Evolutionary conservation across 2,329 filamentous ascomycete species (phyloP).

Genomic region (Myrmaecium sp.): DNA sequence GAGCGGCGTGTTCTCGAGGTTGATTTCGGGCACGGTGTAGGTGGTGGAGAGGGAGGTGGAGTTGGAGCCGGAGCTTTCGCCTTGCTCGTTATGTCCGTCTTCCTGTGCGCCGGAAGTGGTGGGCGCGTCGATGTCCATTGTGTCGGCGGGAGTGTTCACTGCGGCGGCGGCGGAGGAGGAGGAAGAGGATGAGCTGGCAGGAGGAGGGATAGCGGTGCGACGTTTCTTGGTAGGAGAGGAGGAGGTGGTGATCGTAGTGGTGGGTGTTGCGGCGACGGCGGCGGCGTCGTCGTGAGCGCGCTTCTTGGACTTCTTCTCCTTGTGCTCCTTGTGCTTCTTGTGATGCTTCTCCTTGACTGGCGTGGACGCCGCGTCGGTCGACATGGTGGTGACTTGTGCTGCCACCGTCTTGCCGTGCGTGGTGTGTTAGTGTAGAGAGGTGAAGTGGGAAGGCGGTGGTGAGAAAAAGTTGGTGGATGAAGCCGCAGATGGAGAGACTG

Average conservation of each 20-base stretch:
- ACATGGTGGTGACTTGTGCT: too few relatives aligned
- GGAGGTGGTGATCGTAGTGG: not conserved
- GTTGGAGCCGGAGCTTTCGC: not conserved
- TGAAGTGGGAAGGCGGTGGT: too few relatives aligned
- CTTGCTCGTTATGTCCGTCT: too few relatives aligned
- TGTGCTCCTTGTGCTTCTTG: slow-evolving; percentile 23
- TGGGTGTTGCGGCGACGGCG: slow-evolving; percentile 1
- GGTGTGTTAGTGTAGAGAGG: too few relatives aligned
- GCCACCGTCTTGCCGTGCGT: too few relatives aligned
- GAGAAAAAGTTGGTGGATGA: too few relatives aligned
- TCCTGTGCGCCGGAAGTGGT: too few relatives aligned
- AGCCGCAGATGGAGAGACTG: too few relatives aligned
- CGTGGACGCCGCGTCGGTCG: slow-evolving; percentile 5
- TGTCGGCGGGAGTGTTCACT: not conserved
- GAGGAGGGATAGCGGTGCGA: slow-evolving; percentile 3
- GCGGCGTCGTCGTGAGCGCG: slow-evolving; percentile 7
- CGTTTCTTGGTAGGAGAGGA: slow-evolving; percentile 4
- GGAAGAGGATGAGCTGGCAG: not conserved
- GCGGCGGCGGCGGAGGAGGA: not conserved
- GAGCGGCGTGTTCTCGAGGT: slow-evolving; percentile 33
- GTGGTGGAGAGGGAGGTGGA: too few relatives aligned
- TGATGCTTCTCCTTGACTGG: slow-evolving; percentile 20
- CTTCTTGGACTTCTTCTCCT: slow-evolving; percentile 12
- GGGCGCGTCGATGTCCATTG: too few relatives aligned
- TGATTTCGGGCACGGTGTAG: too few relatives aligned